Conservation (phyloP, 768 basidiomycete genomes). For the Boletus tomentosulus region DNA sequence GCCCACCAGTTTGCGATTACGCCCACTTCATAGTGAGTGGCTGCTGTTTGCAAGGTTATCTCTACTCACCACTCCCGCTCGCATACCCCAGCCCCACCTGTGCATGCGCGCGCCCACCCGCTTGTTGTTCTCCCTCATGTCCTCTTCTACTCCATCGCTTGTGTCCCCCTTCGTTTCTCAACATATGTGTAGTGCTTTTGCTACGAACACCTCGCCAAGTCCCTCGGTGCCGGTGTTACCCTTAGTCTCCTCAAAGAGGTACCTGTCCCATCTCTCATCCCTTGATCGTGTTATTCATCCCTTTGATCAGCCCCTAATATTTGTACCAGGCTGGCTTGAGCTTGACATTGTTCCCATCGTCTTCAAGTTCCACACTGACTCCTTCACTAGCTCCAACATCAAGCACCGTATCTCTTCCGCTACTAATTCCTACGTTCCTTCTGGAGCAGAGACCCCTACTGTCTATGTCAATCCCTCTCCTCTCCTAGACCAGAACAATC, state of each 20-base stretch:
- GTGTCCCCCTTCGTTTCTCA: too few relatives aligned
- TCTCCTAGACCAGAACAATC: conserved; percentile 36
- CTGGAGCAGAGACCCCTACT: conserved; percentile 73
- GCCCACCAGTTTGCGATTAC: too few relatives aligned
- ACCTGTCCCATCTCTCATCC: conserved; percentile 11
- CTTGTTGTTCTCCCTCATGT: too few relatives aligned
- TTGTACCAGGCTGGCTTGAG: conserved; percentile 81
- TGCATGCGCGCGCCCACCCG: too few relatives aligned
- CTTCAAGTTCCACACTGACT: conserved; percentile 80
- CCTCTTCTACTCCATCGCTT: too few relatives aligned
- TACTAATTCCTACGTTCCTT: conserved; percentile 71
- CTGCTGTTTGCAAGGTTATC: too few relatives aligned
- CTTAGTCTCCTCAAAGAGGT: conserved; percentile 68
- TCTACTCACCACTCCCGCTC: too few relatives aligned
- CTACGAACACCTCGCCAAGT: conserved; percentile 85
- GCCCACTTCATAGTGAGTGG: too few relatives aligned
- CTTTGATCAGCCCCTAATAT: conserved; percentile 59
- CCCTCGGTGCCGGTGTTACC: conserved; percentile 79
- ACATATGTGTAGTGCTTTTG: too few relatives aligned
- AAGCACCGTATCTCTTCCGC: conserved; percentile 82
- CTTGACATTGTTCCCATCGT: conserved; percentile 81
- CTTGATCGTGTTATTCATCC: conserved; percentile 15
- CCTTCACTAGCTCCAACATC: conserved; percentile 70
- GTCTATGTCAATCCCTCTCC: conserved; percentile 58
- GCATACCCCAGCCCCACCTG: too few relatives aligned